Percentiles rank a stretch among this genome's conserved stretches.
These are phyloP conservation scores for Sporothrix dimorphospora DNA, from an alignment of 2,329 filamentous ascomycete genomes.

Conservation along the genomic window DNA sequence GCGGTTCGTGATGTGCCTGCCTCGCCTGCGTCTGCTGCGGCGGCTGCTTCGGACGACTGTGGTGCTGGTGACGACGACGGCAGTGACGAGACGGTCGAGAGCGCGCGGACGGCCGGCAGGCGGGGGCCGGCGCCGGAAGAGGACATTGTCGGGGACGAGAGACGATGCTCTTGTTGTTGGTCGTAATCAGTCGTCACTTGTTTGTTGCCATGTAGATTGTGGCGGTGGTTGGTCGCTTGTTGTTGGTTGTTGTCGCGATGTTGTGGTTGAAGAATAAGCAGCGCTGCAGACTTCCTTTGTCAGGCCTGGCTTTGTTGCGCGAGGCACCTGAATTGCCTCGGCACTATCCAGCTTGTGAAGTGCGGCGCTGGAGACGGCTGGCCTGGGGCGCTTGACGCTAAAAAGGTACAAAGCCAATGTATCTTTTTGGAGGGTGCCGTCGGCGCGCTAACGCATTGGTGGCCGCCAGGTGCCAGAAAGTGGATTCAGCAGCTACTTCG, in stretches of 20 bases:
- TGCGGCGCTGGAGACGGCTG: background rate
- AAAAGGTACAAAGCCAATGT: slow-evolving; percentile 16
- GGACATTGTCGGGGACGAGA: slow-evolving; percentile 24
- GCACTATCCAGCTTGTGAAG: slow-evolving; percentile 24
- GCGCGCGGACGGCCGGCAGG: slow-evolving; percentile 26
- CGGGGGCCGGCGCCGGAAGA: slow-evolving; percentile 17
- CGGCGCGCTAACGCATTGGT: slow-evolving; percentile 7
- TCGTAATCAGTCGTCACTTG: background rate
- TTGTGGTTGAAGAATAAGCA: background rate
- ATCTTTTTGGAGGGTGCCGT: background rate
- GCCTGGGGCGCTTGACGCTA: background rate
- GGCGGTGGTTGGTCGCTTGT: no score
- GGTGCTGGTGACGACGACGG: slow-evolving; percentile 9
- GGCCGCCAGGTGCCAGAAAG: background rate
- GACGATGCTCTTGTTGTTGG: background rate
- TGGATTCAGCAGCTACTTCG: background rate
- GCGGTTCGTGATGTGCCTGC: background rate
- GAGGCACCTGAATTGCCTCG: slow-evolving; percentile 25
- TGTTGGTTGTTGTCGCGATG: background rate
- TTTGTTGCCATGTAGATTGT: background rate
- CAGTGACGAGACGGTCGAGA: slow-evolving; percentile 28
- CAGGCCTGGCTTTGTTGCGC: background rate
- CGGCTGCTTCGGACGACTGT: background rate
- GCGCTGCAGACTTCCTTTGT: background rate
- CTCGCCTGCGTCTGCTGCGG: background rate